phyloP scores from a whole-genome alignment of 1,284 basidiomycete genomes.

The Ganoderma sp. region DNA sequence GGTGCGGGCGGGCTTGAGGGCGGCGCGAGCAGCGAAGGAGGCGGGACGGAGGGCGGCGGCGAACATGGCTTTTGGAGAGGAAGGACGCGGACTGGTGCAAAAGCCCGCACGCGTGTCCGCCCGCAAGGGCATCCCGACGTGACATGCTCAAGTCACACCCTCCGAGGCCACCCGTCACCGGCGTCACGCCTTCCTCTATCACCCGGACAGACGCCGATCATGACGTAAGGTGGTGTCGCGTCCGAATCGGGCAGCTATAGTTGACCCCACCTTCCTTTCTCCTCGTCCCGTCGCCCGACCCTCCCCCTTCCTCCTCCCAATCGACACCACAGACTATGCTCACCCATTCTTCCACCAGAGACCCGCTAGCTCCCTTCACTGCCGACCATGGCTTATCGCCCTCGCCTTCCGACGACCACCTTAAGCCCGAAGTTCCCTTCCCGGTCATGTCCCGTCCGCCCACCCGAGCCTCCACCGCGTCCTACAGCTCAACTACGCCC shows the following conservation, averaged over 20 bases:
- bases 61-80: slow-evolving; percentile 47
- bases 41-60: slow-evolving; percentile 50
- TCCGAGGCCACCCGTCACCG: background rate
- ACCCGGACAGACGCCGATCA: slow-evolving; percentile 25
- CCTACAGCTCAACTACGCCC: slow-evolving; percentile 36
- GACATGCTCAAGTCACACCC: slow-evolving; percentile 25
- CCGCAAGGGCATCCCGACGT: slow-evolving; percentile 21
- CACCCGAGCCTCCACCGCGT: slow-evolving; percentile 34
- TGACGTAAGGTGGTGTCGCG: slow-evolving; percentile 25
- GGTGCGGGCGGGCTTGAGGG: slow-evolving; percentile 36
- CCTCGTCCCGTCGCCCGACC: slow-evolving; percentile 13
- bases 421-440: slow-evolving; percentile 25
- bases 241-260: slow-evolving; percentile 25
- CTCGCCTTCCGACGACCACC: slow-evolving; percentile 29
- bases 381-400: slow-evolving; percentile 25
- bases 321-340: slow-evolving; percentile 32
- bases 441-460: slow-evolving; percentile 33
- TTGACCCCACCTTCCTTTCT: slow-evolving; percentile 30
- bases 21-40: slow-evolving; percentile 42
- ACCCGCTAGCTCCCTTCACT: slow-evolving; percentile 30
- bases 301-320: slow-evolving; percentile 4
- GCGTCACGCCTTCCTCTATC: slow-evolving; percentile 4
- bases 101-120: slow-evolving; percentile 6
- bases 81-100: slow-evolving; percentile 14
- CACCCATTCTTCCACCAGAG: slow-evolving; percentile 29